A percentile compares a stretch with the other conserved stretches of the same genome.
These are phyloP conservation scores for Angomonas deanei DNA, from an alignment of 208 protist species.

Conservation along the genomic window DNA sequence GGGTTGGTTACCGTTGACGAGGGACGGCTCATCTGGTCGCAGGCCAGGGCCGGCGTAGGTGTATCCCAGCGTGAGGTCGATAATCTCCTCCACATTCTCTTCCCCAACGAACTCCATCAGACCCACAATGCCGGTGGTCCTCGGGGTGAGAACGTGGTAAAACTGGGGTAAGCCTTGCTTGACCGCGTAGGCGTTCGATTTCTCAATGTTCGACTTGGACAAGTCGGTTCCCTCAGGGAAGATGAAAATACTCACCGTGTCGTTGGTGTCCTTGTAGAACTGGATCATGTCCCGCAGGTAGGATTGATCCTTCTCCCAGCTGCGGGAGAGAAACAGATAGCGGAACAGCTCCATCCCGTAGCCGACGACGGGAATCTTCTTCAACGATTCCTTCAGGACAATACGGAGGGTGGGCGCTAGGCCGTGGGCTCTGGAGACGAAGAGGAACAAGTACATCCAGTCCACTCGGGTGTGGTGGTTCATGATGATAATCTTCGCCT, in stretches of 20 bases:
- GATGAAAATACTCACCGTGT: conserved; percentile 48
- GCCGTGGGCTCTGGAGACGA: conserved; percentile 19
- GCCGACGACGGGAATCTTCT: conserved; percentile 52
- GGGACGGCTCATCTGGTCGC: conserved; percentile 55
- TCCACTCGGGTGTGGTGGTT: conserved; percentile 86
- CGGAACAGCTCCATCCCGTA: conserved; percentile 77
- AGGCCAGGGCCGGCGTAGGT: conserved; percentile 44
- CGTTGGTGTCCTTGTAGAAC: conserved; percentile 30
- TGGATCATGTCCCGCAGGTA: conserved; percentile 51
- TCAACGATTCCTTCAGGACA: conserved; percentile 62
- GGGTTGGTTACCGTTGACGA: conserved; percentile 68
- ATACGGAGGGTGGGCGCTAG: conserved; percentile 41
- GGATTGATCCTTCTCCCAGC: conserved; percentile 62
- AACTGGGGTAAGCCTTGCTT: conserved; percentile 50
- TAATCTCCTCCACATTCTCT: conserved; percentile 67
- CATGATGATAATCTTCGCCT: conserved; percentile 78
- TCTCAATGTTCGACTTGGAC: conserved; percentile 54
- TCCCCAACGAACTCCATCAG: conserved; percentile 68
- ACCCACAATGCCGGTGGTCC: conserved; percentile 60
- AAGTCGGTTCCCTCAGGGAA: conserved; percentile 88
- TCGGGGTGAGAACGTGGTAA: conserved; percentile 76
- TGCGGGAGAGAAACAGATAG: conserved; percentile 82
- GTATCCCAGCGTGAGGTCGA: conserved; percentile 87
- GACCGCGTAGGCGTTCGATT: conserved; percentile 53
- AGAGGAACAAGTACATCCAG: conserved; percentile 53